These are phyloP conservation scores for Leishmania tarentolae DNA, from an alignment of 208 protist genomes.

Conservation along the genomic window DNA sequence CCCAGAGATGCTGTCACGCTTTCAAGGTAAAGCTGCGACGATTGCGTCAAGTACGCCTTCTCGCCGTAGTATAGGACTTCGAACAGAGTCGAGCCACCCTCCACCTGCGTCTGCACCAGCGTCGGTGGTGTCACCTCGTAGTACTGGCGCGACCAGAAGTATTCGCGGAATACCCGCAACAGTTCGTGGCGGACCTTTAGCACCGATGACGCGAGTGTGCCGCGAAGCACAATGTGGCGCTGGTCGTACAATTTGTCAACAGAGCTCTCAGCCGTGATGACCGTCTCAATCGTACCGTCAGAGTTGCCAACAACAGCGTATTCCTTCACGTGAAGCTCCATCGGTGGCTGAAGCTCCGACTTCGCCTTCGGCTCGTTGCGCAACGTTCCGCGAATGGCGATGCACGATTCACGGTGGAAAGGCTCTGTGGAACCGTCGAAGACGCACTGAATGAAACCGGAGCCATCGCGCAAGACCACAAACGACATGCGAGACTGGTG, in stretches of 20 bases:
- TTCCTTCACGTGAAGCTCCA: constrained; percentile 89
- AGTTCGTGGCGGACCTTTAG: constrained; percentile 92
- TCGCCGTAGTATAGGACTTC: constrained; percentile 98
- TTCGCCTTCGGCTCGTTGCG: constrained; percentile 83
- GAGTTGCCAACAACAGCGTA: constrained; percentile 87
- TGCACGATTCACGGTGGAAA: constrained; percentile 88
- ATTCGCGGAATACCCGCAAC: constrained; percentile 94
- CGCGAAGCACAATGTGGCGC: constrained; percentile 95
- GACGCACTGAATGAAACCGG: constrained; percentile 95
- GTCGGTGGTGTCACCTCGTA: constrained; percentile 98
- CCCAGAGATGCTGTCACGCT: constrained; percentile 95
- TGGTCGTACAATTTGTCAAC: constrained; percentile 94
- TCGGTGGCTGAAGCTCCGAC: constrained; percentile 71
- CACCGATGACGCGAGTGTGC: constrained; percentile 86
- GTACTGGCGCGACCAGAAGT: constrained; percentile 92
- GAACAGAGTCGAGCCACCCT: constrained; percentile 98
- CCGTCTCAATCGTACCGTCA: constrained; percentile 85
- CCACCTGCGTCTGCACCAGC: constrained; percentile 98
- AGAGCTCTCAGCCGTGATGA: constrained; percentile 92
- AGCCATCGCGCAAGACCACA: constrained; percentile 96
- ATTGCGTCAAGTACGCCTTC: constrained; percentile 98
- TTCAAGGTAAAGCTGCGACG: constrained; percentile 99
- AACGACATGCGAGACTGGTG: constrained; percentile 96
- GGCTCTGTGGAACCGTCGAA: constrained; percentile 80
- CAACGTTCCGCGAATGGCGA: constrained; percentile 82